phyloP scores from a whole-genome alignment of 768 basidiomycete genomes.

The Termitomyces sp. region DNA sequence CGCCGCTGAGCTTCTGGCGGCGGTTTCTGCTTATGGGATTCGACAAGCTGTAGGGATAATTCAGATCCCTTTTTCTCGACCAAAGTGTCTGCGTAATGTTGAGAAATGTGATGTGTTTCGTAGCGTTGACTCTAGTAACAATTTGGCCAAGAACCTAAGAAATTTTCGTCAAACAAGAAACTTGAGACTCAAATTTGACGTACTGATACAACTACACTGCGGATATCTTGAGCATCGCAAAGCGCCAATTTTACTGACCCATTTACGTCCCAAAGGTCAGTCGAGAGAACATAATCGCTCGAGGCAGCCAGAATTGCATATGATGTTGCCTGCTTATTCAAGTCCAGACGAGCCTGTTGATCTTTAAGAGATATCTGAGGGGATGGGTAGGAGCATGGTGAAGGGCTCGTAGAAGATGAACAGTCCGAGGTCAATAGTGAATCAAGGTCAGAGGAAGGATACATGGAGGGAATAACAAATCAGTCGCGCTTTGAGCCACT shows the following conservation, averaged over 20 bases:
- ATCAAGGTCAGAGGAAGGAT: constrained; percentile 1
- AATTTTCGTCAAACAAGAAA: background rate
- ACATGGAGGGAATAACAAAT: constrained; percentile 9
- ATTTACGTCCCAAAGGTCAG: constrained; percentile 7
- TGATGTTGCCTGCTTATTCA: constrained; percentile 25
- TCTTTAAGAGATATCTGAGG: background rate
- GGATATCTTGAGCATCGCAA: constrained; percentile 36
- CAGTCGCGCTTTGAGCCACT: background rate
- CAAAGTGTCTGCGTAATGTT: constrained; percentile 28
- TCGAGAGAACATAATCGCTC: constrained; percentile 35
- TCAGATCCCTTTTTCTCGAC: constrained; percentile 28
- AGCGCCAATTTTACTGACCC: constrained; percentile 30
- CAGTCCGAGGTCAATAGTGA: background rate
- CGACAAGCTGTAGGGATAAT: constrained; percentile 8
- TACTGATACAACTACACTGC: constrained; percentile 44
- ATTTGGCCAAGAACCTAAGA: constrained; percentile 31
- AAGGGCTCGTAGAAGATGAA: constrained; percentile 21
- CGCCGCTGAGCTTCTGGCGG: constrained; percentile 26
- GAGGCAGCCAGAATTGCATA: constrained; percentile 43
- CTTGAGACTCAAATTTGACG: constrained; percentile 4
- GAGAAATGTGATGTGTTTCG: constrained; percentile 28
- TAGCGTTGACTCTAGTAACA: constrained; percentile 29
- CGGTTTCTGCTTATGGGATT: constrained; percentile 8
- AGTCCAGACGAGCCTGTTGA: background rate
- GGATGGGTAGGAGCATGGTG: background rate